phyloP scores from a whole-genome alignment of 495 filamentous ascomycete genomes.

The Aspergillus ostianus region DNA sequence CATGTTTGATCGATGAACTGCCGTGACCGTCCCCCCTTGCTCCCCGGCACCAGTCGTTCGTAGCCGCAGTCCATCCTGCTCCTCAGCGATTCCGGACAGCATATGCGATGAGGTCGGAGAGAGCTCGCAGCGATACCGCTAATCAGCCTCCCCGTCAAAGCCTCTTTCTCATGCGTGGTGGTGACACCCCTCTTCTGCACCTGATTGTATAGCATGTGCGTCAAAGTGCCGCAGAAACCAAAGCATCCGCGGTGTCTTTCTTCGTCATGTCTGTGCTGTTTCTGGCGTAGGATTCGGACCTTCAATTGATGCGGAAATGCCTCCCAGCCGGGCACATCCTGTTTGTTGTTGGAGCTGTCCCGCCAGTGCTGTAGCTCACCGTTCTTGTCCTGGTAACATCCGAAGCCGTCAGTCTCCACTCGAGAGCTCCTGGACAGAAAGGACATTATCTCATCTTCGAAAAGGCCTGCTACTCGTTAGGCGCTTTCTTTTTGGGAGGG shows the following conservation, averaged over 20 bases:
- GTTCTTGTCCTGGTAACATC: neutral
- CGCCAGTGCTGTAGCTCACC: neutral
- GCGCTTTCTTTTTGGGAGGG: neutral
- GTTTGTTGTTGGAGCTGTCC: neutral
- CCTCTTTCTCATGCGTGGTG: neutral
- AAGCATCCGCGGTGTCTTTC: neutral
- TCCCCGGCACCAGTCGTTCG: neutral
- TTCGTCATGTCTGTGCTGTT: neutral
- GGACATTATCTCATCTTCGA: neutral
- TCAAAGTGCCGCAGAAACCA: neutral
- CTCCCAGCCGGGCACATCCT: neutral
- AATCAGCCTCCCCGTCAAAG: neutral
- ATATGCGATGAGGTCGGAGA: neutral
- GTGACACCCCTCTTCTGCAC: neutral
- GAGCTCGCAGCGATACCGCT: neutral
- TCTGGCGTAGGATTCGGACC: neutral
- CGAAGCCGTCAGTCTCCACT: neutral
- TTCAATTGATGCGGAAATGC: neutral
- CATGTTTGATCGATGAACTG: neutral
- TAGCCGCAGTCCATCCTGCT: neutral
- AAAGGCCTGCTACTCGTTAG: neutral
- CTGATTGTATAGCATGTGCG: neutral
- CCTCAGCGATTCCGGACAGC: slow-evolving; percentile 1
- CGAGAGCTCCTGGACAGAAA: neutral
- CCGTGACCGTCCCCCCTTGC: neutral